Evolutionary conservation across 495 filamentous ascomycete genomes (phyloP), one percentile per base, ranked within the genome.

Genomic region (Talaromyces proteolyticus): DNA sequence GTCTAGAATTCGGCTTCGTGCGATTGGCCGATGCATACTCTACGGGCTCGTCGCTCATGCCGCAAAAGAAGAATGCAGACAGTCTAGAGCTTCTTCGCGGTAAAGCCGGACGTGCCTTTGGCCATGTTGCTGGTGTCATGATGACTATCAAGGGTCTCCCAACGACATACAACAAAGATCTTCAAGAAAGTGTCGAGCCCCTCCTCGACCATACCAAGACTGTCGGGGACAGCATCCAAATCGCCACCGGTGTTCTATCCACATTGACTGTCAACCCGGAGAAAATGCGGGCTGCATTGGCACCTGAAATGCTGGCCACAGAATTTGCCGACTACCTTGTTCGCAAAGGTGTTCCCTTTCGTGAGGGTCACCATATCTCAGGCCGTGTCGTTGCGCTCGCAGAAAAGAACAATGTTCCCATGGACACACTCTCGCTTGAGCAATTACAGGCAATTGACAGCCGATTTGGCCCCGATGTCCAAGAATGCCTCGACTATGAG

Each of bases 251-350:
- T 47, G 82, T 85, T 3, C 70, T 87, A 16, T 79, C 76, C 3
- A 87, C 83, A 6, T 62, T 95, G 21, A 77, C 70, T 14, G 77
- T 85, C 59, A 72, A 79, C 55, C 80, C 86, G 1, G 79, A 84
- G 49, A 86, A 84, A 69, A 96, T 95, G 91, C 66, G 67, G 51
- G 85, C 81, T 19, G 84, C 91, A 1, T 74, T 95, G 42, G 78
- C 80, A 4, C 83, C 83, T 0, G 81, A 85, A 58, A 89, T 89
- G 84, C 78, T 88, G 17, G 85, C 82, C 25, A 89, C 86, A 18
- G 91, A 95, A 57, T 73, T 95, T 37, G 92, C 91, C 18, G 91
- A 95, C 61, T 95, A 94, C 66, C 77, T 95, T 3, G 92, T 96
- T 36, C 79, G 88, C 56, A 92, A 93, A 76, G 89, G 89, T 29